Evolutionary conservation across 768 basidiomycete species (phyloP), one percentile per base, ranked within the genome.

Genomic region (Amanita pallidorosea): DNA sequence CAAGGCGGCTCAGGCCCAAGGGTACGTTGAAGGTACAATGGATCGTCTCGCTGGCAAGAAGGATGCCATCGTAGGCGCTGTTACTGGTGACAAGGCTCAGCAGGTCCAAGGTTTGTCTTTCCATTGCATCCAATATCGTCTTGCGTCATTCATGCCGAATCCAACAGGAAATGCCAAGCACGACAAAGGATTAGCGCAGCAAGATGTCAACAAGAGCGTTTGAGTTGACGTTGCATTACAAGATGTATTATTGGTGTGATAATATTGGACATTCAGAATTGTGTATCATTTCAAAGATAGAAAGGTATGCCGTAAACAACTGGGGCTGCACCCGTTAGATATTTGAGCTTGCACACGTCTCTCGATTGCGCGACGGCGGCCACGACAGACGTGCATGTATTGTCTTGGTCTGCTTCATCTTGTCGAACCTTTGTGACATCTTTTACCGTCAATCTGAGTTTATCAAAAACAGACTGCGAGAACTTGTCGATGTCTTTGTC

Each of bases 401-500:
- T 60, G 55, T 20, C 52, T 54, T 53, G 45, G 31, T 29, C 9
- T 5, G 33, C 4, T 33, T 33, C 12, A 13, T n/a, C 29, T 34
- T 35, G 38, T 17, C 15, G 45, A 60, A 61, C 60, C 31, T 56
- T 22, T 27, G 54, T 59, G 17, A 67, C 57, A 5, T 61, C 60
- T n/a, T 65, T 61, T n/a, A 23, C 23, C 11, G 59, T 67, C 49
- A 97, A 68, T 2, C 70, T 69, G 23, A 95, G 64, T 56, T 80
- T 77, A 55, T 83, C 81, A 58, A 96, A 85, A 13, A 96, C 92
- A 0, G 83, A 70, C 54, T 85, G 80, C 2, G 93, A 85, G 55
- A 96, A 81, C 57, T 88, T 88, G 71, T 99, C 95, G 58, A 98
- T 95, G 61, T 99, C 96, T 42, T 84, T 79, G 70, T 99, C 96